These are phyloP conservation scores for Starmerella vaccinii DNA, from an alignment of 805 yeast genomes.

Conservation along the genomic window DNA sequence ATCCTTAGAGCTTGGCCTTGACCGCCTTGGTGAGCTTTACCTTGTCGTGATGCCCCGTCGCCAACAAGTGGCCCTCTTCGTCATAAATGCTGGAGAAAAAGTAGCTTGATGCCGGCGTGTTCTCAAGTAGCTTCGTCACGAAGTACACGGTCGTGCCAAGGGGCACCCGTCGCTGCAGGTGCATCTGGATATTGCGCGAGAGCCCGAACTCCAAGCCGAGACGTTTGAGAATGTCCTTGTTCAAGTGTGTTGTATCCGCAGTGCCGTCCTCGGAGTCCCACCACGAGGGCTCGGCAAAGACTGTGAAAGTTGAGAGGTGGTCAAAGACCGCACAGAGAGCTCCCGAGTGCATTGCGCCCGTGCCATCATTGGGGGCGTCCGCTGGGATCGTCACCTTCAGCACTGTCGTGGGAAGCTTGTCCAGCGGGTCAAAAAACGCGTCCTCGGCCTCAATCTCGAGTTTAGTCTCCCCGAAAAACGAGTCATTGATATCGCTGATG, in stretches of 20 bases:
- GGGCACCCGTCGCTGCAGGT: constrained; percentile 13
- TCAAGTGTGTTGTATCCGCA: constrained; percentile 1
- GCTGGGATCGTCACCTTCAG: constrained; percentile 5
- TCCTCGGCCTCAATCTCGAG: constrained; percentile 2
- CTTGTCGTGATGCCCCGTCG: constrained; percentile 21
- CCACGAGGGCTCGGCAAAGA: constrained; percentile 12
- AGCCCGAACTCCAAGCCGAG: constrained; percentile 14
- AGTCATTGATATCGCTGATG: not conserved
- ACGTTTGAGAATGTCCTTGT: not conserved
- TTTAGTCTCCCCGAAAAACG: constrained; percentile 12
- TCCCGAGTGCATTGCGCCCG: constrained; percentile 15
- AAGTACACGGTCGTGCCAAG: constrained; percentile 14
- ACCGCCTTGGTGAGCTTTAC: constrained; percentile 18
- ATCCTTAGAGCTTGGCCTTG: constrained; percentile 14
- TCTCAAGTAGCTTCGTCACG: constrained; percentile 17
- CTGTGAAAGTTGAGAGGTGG: constrained; percentile 13
- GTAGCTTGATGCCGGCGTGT: constrained; percentile 12
- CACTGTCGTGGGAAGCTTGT: constrained; percentile 17
- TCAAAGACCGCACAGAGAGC: constrained; percentile 18
- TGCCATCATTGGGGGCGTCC: not conserved
- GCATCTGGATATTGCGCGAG: constrained; percentile 20
- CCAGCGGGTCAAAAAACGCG: constrained; percentile 15
- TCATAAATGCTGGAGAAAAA: constrained; percentile 8
- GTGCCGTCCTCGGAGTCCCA: constrained; percentile 13
- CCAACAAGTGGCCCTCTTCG: constrained; percentile 14